Conservation (phyloP, 2,329 filamentous ascomycete species). For the Penicillium griseofulvum region DNA sequence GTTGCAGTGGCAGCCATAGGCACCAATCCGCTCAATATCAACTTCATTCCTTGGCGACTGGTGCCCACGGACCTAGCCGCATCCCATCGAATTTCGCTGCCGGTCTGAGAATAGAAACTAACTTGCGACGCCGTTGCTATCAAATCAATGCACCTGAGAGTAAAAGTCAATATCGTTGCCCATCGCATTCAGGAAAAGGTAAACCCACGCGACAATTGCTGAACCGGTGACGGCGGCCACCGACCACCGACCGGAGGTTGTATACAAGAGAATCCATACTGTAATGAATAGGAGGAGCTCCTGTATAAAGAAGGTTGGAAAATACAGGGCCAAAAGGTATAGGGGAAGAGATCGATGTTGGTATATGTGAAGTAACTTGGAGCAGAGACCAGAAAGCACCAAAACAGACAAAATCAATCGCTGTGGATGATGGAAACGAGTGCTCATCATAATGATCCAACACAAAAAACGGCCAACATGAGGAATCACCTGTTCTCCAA, state of each 20-base stretch:
- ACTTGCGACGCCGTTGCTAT: conserved; percentile 28
- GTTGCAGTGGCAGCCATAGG: conserved; percentile 22
- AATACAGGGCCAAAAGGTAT: conserved; percentile 25
- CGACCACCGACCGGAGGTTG: conserved; percentile 17
- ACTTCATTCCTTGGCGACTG: conserved; percentile 28
- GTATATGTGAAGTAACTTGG: conserved; percentile 30
- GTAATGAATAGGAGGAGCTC: conserved; percentile 24
- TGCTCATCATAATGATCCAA: conserved; percentile 19
- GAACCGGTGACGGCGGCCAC: conserved; percentile 17
- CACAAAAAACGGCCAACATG: not conserved
- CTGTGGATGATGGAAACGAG: conserved; percentile 24
- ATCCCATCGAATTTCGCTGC: conserved; percentile 32
- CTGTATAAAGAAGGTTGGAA: conserved; percentile 31
- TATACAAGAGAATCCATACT: conserved; percentile 25
- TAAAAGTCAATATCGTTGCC: not conserved
- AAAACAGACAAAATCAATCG: conserved; percentile 29
- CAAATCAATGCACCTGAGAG: conserved; percentile 18
- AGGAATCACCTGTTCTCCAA: not conserved
- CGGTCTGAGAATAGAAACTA: conserved; percentile 33
- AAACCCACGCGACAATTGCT: conserved; percentile 24
- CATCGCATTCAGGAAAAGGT: not conserved
- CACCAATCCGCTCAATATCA: conserved; percentile 29
- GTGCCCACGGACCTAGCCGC: conserved; percentile 28
- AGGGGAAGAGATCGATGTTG: conserved; percentile 25
- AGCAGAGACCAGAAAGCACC: conserved; percentile 25